These are phyloP conservation scores for Amanita muscaria DNA, from an alignment of 768 basidiomycete genomes.

Conservation along the genomic window DNA sequence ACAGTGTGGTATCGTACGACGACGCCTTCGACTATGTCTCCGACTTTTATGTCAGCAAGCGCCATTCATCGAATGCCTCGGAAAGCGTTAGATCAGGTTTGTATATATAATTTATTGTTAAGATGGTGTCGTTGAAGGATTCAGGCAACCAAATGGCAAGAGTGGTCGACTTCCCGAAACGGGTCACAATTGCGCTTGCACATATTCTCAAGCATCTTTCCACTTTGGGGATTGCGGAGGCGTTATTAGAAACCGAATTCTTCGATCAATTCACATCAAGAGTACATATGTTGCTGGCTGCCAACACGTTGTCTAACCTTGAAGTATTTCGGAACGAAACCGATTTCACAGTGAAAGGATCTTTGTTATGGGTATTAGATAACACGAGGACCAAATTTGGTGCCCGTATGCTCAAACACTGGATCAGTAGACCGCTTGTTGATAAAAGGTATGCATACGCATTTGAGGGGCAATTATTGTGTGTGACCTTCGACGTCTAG, in stretches of 20 bases:
- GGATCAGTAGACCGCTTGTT: conserved; percentile 82
- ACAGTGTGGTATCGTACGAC: conserved; percentile 45
- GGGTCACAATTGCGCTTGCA: conserved; percentile 64
- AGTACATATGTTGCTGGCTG: conserved; percentile 80
- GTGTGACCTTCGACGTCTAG: conserved; percentile 27
- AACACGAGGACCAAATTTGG: conserved; percentile 87
- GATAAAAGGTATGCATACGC: conserved; percentile 45
- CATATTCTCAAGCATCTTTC: conserved; percentile 63
- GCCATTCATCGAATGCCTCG: conserved; percentile 28
- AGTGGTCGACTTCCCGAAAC: conserved; percentile 58
- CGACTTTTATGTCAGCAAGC: conserved; percentile 55
- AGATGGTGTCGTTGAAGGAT: too few species aligned
- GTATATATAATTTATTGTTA: conserved; percentile 12
- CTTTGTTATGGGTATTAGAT: conserved; percentile 81
- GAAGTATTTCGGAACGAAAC: conserved; percentile 93
- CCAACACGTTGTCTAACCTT: conserved; percentile 81
- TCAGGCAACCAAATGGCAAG: conserved; percentile 56
- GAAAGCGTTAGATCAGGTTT: conserved; percentile 38
- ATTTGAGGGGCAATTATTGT: neutral
- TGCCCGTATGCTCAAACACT: conserved; percentile 68
- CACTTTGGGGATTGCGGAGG: conserved; percentile 69
- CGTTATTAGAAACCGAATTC: conserved; percentile 67
- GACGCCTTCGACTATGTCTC: conserved; percentile 64
- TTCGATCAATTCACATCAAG: conserved; percentile 72
- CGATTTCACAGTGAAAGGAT: conserved; percentile 63